phyloP scores from a whole-genome alignment of 371 early-diverging fungal species.

The Chytridium lagenaria region DNA sequence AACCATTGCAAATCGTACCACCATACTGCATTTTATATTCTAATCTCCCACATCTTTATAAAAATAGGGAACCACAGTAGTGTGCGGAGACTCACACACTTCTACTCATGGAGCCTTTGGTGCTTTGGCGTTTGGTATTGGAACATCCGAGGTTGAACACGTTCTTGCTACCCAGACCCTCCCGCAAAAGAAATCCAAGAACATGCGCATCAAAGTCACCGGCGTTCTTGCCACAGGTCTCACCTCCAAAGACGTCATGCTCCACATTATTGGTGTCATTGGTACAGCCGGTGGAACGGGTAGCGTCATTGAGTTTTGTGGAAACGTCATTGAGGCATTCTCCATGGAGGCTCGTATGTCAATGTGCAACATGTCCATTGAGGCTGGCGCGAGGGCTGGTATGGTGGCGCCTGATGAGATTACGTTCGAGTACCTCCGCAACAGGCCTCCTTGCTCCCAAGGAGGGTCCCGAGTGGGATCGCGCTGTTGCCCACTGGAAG shows the following conservation, averaged over 20 bases:
- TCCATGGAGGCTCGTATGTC: constrained; percentile 77
- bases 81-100: constrained; percentile 77
- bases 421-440: constrained; percentile 69
- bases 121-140: constrained; percentile 76
- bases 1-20: too few species aligned
- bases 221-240: constrained; percentile 62
- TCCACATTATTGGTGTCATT: constrained; percentile 73
- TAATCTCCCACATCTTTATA: not conserved
- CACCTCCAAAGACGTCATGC: constrained; percentile 69
- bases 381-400: constrained; percentile 75
- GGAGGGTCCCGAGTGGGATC: constrained; percentile 63
- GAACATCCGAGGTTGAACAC: constrained; percentile 77
- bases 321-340: constrained; percentile 42
- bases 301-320: constrained; percentile 70
- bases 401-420: constrained; percentile 75
- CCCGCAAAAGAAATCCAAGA: constrained; percentile 69
- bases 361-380: constrained; percentile 75
- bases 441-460: constrained; percentile 69
- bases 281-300: constrained; percentile 77
- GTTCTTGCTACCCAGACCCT: constrained; percentile 76
- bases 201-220: constrained; percentile 68
- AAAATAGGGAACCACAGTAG: constrained; percentile 63
- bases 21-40: too few species aligned
- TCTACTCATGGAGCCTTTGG: constrained; percentile 79
- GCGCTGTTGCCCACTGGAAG: constrained; percentile 70